Evolutionary conservation across 495 filamentous ascomycete species (phyloP), one percentile per base, ranked within the genome.

Genomic region (Aspergillus olivimuriae): DNA sequence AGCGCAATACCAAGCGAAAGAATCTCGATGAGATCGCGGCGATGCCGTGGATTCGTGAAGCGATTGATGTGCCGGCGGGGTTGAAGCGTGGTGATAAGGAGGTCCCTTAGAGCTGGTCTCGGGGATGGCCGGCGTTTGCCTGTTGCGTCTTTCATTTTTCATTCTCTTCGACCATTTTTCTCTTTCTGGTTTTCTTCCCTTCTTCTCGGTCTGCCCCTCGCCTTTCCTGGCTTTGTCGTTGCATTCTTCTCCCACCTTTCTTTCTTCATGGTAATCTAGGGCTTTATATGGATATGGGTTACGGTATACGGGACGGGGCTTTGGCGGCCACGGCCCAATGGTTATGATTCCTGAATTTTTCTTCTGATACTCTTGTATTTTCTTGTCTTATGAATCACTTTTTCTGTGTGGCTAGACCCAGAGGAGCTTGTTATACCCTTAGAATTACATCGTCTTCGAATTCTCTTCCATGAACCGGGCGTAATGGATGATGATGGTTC

Each of bases 1-100:
- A 85, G 58, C 78, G 94, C 43, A 84, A 83, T 11, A 77, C 81
- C 19, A 84, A 77, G 41, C 70, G 92, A 31, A 89, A 83, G 76
- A 69, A 68, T 17, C 59, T 96, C 42, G 76, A 82, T 48, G 79
- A 81, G 44, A 81, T 95, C 22, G 80, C 74, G 30, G 70, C 75
- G 39, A 74, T 76, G 40, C 75, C 80, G 39, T 98, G 89, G 89
- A 86, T 98, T 4, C 65, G 62, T 21, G 74, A 74, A 16, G 90
- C 80, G 4, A 83, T 98, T 30, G 51, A 72, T 44, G 80, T 90
- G 3, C 77, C 81, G 5, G 82, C 76, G 12, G 84, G 87, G 4
- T 65, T 94, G 43, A 76, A 76, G 52, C 74, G 81, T 47, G 72
- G 80, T 34, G 82, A 87, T 50, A 83, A 85, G 46, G 73, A 78